These are phyloP conservation scores for Fusarium musae DNA, from an alignment of 2,329 filamentous ascomycete genomes.

Conservation along the genomic window DNA sequence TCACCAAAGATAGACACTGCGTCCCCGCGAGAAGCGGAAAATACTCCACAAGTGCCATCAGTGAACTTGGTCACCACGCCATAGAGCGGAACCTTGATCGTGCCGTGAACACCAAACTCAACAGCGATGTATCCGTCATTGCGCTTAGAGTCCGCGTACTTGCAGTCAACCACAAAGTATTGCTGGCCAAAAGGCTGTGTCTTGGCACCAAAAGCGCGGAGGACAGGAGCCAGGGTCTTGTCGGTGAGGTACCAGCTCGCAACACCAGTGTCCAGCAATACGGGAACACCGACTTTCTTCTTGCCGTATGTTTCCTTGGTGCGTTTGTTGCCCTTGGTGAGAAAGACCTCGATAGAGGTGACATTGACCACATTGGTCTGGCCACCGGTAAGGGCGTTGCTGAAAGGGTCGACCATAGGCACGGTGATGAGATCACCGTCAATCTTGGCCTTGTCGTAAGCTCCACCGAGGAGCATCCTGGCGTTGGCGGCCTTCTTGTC, in stretches of 20 bases:
- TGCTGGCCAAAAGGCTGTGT: not conserved
- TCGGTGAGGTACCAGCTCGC: not conserved
- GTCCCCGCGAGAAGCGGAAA: not conserved
- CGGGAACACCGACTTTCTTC: not conserved
- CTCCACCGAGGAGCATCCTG: not conserved
- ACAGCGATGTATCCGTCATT: not conserved
- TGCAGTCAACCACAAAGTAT: not conserved
- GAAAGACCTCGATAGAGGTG: not conserved
- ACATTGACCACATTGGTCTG: not conserved
- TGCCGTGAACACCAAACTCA: not conserved
- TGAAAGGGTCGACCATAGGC: not conserved
- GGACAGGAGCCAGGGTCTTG: not conserved
- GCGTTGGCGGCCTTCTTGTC: not conserved
- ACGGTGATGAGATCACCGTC: not conserved
- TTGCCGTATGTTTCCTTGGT: not conserved
- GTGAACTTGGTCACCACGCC: not conserved
- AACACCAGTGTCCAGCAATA: not conserved
- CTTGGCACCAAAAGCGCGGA: not conserved
- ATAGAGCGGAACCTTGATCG: not conserved
- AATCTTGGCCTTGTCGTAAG: conserved; percentile 6
- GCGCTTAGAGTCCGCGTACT: not conserved
- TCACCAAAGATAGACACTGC: not conserved
- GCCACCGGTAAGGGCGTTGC: accelerated
- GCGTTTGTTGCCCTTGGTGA: not conserved
- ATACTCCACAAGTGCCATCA: not conserved